Conservation (phyloP, 2,329 filamentous ascomycete species). For the Karstenula rhodostoma region DNA sequence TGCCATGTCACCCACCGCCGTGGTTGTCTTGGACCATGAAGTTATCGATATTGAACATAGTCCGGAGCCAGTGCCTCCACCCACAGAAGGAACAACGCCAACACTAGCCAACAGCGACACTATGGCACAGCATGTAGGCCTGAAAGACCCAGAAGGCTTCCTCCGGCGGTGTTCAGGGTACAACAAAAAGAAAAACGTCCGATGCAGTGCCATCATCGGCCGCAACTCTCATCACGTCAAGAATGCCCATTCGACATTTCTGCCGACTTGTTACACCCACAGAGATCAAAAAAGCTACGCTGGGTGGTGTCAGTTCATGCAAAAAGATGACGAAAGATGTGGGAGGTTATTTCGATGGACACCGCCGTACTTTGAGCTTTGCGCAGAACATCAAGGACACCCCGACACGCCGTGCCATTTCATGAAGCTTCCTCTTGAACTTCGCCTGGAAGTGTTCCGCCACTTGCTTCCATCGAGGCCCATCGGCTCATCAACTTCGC, state of each 20-base stretch:
- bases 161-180: slow-evolving; percentile 36
- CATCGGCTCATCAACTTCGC: slow-evolving; percentile 35
- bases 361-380: slow-evolving; percentile 42
- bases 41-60: slow-evolving; percentile 25
- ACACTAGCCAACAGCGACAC: slow-evolving; percentile 10
- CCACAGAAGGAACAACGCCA: neutral
- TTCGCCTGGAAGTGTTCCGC: slow-evolving; percentile 40
- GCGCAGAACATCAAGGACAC: slow-evolving; percentile 34
- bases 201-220: slow-evolving; percentile 33
- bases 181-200: slow-evolving; percentile 36
- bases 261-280: slow-evolving; percentile 41
- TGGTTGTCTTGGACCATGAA: slow-evolving; percentile 4
- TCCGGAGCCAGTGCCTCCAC: slow-evolving; percentile 13
- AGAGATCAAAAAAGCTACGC: slow-evolving; percentile 38
- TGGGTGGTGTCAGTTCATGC: slow-evolving; percentile 36
- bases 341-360: slow-evolving; percentile 37
- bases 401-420: slow-evolving; percentile 42
- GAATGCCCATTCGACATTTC: slow-evolving; percentile 24
- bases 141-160: slow-evolving; percentile 39
- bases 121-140: slow-evolving; percentile 22
- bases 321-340: slow-evolving; percentile 31
- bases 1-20: neutral
- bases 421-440: slow-evolving; percentile 41
- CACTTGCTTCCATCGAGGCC: slow-evolving; percentile 39
- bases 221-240: slow-evolving; percentile 29